Conservation (phyloP, 1,139 yeast species). For the Torulaspora pretoriensis region DNA sequence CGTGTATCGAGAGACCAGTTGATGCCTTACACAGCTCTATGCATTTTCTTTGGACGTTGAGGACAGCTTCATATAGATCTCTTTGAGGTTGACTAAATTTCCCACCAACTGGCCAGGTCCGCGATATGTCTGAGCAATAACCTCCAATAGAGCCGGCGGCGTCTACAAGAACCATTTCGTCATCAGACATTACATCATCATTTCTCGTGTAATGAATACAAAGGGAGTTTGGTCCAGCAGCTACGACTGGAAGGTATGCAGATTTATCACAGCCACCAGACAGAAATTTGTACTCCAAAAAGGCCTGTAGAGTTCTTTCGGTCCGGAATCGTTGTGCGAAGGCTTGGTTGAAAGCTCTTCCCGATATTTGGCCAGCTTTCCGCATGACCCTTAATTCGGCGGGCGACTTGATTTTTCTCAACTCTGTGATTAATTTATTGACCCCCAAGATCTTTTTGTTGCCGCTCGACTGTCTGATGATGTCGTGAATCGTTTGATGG, state of each 20-base stretch:
- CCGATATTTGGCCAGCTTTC: slow-evolving; percentile 74
- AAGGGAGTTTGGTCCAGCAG: slow-evolving; percentile 82
- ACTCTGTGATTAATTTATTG: slow-evolving; percentile 47
- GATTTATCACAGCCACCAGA: slow-evolving; percentile 84
- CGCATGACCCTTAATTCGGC: slow-evolving; percentile 77
- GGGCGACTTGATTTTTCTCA: slow-evolving; percentile 68
- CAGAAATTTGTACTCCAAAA: slow-evolving; percentile 74
- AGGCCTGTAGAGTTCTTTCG: slow-evolving; percentile 79
- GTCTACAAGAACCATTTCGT: slow-evolving; percentile 86
- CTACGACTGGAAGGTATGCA: slow-evolving; percentile 95
- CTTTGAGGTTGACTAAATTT: slow-evolving; percentile 72
- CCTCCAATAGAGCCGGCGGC: slow-evolving; percentile 96
- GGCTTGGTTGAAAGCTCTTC: slow-evolving; percentile 79
- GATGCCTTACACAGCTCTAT: slow-evolving; percentile 55
- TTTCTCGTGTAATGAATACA: slow-evolving; percentile 89
- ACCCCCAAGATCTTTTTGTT: slow-evolving; percentile 45
- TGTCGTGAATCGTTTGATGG: slow-evolving; percentile 30
- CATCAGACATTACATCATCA: slow-evolving; percentile 68
- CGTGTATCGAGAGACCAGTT: slow-evolving; percentile 57
- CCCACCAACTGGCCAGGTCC: slow-evolving; percentile 89
- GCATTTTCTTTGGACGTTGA: slow-evolving; percentile 76
- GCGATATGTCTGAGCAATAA: slow-evolving; percentile 90
- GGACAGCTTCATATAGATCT: slow-evolving; percentile 83
- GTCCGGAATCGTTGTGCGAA: slow-evolving; percentile 60
- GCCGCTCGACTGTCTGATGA: slow-evolving; percentile 24